Percentiles rank a stretch among this genome's conserved stretches.
phyloP scores from a whole-genome alignment of 2,329 filamentous ascomycete genomes.

The Thielaviopsis populi region DNA sequence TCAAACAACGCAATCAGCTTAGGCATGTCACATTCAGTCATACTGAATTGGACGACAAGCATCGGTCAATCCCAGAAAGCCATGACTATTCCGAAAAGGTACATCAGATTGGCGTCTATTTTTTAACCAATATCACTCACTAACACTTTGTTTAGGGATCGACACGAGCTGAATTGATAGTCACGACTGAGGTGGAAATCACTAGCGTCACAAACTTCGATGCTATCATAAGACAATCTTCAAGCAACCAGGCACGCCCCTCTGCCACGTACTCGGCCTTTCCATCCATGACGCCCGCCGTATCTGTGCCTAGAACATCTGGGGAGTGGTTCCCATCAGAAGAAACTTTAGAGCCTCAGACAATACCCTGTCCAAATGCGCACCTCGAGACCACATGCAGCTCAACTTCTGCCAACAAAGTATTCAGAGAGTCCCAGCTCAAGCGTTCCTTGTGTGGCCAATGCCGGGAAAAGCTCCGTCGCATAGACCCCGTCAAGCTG shows the following conservation, averaged over 20 bases:
- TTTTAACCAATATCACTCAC: background rate
- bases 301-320: background rate
- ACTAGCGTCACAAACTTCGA: constrained; percentile 7
- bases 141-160: constrained; percentile 20
- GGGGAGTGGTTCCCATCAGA: constrained; percentile 10
- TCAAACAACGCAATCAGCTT: constrained; percentile 40
- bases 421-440: constrained; percentile 16
- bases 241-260: background rate
- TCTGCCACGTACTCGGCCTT: constrained; percentile 3
- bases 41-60: constrained; percentile 19
- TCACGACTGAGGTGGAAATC: constrained; percentile 34
- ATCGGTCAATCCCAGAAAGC: constrained; percentile 19
- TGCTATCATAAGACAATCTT: constrained; percentile 1
- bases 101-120: constrained; percentile 2
- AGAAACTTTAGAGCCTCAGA: constrained; percentile 11
- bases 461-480: constrained; percentile 25
- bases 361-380: constrained; percentile 8
- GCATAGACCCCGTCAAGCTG: constrained; percentile 43
- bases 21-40: constrained; percentile 31
- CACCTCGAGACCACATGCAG: constrained; percentile 22
- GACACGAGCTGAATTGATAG: constrained; percentile 27
- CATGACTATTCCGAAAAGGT: constrained; percentile 26
- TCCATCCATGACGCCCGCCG: background rate
- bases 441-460: constrained; percentile 17
- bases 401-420: constrained; percentile 15